phyloP scores from a whole-genome alignment of 345 rosid species.

The Aquilaria yunnanensis region DNA sequence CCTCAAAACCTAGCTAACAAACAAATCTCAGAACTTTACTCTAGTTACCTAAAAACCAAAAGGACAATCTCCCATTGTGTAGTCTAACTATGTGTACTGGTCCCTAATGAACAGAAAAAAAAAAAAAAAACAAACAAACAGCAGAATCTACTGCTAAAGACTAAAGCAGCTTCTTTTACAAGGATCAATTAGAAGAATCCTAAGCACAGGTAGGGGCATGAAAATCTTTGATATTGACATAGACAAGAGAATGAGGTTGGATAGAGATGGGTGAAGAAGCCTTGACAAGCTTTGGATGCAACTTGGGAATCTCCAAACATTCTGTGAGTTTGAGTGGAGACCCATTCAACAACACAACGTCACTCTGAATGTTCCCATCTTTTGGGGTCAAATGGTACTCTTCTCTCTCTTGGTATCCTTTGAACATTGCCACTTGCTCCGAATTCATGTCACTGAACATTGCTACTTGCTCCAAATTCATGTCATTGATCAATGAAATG shows the following conservation, averaged over 20 bases:
- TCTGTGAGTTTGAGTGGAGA: conserved; percentile 37
- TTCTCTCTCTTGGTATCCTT: conserved; percentile 21
- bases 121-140: neutral
- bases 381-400: conserved; percentile 60
- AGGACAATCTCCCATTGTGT: neutral
- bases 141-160: neutral
- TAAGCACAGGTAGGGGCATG: no score
- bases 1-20: no score
- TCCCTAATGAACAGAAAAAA: neutral
- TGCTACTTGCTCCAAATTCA: conserved; percentile 9
- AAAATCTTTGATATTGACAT: conserved; percentile 3
- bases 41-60: neutral
- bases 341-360: conserved; percentile 46
- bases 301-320: conserved; percentile 30
- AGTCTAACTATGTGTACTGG: no score
- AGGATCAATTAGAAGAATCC: neutral
- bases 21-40: no score
- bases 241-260: conserved; percentile 36
- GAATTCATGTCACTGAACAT: neutral
- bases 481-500: conserved; percentile 27
- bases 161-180: neutral
- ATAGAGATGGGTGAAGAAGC: conserved; percentile 25
- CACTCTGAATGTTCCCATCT: conserved; percentile 51
- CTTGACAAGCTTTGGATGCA: conserved; percentile 37
- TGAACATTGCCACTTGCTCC: neutral